Evolutionary conservation across 441 rosid genomes (phyloP), one percentile per base, ranked within the genome.

Genomic region (Syzygium syzygioides): DNA sequence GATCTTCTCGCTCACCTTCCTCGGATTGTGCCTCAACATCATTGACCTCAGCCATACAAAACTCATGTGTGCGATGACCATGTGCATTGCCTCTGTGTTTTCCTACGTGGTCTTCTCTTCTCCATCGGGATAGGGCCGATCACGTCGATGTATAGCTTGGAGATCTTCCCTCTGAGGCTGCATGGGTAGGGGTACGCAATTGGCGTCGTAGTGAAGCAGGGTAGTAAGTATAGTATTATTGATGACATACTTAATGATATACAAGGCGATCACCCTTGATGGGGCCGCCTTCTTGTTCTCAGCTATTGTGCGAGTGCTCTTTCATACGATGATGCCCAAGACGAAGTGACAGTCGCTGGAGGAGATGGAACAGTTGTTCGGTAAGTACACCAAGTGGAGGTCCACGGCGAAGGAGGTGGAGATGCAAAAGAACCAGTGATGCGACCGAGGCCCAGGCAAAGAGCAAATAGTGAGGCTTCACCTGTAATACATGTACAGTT

Each of bases 151-250:
- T 19, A 18, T 12, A 34, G 25, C 26, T 68, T 0, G 8, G 14
- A 37, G 26, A 34, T 68, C 48, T 68, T 34, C 8, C 6, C 4
- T 1, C 18, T 18, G 34, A 64, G 13, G 45, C 3, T 34, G 45
- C 1, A 2, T 18, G 45, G 4, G 1, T 6, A 20, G 10, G 9
- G 23, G 25, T 55, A 55, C 3, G 5, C 79, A 17, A 68, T 68
- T 9, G 20, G 13, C 26, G 0, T 10, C 8, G 2, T 2, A 4
- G 0, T 32, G 20, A 32, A 66, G 34, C 9, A 30, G 20, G 20
- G 10, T 9, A 15, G 41, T 4, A 5, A 64, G 41, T 28, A 13
- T 60, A 60, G 66, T 66, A 3, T 66, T 66, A 66, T 30, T 17
- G 56, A 17, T 55, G 26, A 55, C 59, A 55, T 55, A 20, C 26